Evolutionary conservation across 192 early-diverging fungal species (phyloP).

Genomic region (Rhizophagus sp.): DNA sequence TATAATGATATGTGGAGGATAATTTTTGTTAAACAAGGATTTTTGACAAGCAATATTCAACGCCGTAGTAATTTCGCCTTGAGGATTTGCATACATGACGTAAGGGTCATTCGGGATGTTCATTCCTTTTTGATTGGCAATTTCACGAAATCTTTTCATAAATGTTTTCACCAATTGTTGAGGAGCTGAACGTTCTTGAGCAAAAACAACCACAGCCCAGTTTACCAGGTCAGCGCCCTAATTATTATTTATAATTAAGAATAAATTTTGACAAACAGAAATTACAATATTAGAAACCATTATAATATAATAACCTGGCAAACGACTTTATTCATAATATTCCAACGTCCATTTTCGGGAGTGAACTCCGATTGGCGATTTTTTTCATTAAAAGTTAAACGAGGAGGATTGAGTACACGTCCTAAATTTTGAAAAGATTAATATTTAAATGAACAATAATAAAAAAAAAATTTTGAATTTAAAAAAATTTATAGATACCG

Average conservation of each 20-base stretch:
- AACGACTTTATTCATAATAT: conserved; percentile 7
- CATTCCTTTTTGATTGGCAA: conserved; percentile 61
- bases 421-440: neutral
- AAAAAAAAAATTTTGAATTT: too few relatives aligned
- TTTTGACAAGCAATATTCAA: conserved; percentile 69
- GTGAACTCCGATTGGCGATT: conserved; percentile 46
- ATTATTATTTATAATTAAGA: neutral
- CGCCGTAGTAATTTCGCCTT: conserved; percentile 62
- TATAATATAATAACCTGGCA: neutral
- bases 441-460: neutral
- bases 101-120: conserved; percentile 55
- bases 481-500: neutral
- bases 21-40: conserved; percentile 62
- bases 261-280: neutral
- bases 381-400: neutral
- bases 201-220: conserved; percentile 84
- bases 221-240: conserved; percentile 68
- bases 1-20: conserved; percentile 78
- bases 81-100: conserved; percentile 53
- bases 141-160: conserved; percentile 69
- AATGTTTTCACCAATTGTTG: conserved; percentile 60
- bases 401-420: neutral
- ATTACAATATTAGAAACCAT: neutral
- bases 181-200: conserved; percentile 50
- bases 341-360: conserved; percentile 74